A percentile compares a stretch with the other conserved stretches of the same genome.
phyloP scores from a whole-genome alignment of 176 grass and related monocot genomes.

The Themeda triandra region DNA sequence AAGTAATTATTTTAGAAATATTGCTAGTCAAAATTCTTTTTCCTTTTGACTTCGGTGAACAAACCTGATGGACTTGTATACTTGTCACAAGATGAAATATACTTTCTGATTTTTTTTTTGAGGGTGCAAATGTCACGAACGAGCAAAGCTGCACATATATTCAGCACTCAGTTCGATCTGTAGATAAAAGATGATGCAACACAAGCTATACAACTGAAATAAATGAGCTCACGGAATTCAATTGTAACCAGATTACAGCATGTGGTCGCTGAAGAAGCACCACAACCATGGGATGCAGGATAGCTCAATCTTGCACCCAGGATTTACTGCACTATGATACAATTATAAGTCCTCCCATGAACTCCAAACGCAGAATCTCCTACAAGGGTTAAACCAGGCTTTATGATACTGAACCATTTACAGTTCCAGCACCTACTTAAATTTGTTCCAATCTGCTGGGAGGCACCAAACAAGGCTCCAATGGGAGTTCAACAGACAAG shows the following conservation, averaged over 20 bases:
- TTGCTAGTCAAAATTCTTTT: not conserved
- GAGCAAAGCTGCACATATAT: not conserved
- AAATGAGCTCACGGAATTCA: not conserved
- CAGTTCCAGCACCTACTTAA: constrained; percentile 13
- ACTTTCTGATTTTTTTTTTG: not conserved
- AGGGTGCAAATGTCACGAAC: not conserved
- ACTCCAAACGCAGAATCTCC: not conserved
- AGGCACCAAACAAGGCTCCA: not conserved
- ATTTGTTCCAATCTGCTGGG: not conserved
- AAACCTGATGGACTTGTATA: not conserved
- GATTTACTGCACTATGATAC: not conserved
- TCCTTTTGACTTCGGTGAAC: not conserved
- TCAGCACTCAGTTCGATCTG: not conserved
- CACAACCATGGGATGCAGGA: not conserved
- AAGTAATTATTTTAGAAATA: not conserved
- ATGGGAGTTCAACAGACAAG: not conserved
- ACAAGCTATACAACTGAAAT: not conserved
- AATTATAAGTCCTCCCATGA: not conserved
- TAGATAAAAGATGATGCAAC: not conserved
- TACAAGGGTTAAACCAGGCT: not conserved
- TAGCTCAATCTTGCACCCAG: not conserved
- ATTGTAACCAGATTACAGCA: not conserved
- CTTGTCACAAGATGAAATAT: no score
- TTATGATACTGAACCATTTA: constrained; percentile 26
- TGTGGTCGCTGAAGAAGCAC: not conserved